Percentiles rank a stretch among this genome's conserved stretches.
Evolutionary conservation across 2,329 filamentous ascomycete species (phyloP).

Genomic region (Cytospora paraplurivora): DNA sequence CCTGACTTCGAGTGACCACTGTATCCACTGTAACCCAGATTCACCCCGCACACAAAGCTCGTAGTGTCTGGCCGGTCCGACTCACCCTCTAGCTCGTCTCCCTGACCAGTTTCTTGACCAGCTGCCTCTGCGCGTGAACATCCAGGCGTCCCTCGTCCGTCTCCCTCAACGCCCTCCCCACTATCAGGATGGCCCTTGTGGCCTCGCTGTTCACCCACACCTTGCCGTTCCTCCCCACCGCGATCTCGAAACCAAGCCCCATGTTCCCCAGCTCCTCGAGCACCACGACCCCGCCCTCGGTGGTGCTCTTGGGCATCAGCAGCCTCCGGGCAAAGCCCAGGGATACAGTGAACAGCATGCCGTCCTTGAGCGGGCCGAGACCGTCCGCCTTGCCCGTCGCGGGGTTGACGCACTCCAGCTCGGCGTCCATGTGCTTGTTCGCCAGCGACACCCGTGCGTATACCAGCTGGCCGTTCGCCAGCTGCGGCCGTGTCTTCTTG

Average conservation of each 20-base stretch:
- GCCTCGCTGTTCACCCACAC: constrained; percentile 87
- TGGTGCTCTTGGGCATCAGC: constrained; percentile 64
- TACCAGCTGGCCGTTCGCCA: constrained; percentile 74
- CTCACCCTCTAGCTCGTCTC: constrained; percentile 46
- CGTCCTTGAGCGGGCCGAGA: constrained; percentile 77
- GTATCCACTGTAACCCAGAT: not conserved
- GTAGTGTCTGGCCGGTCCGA: not conserved
- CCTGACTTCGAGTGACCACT: not conserved
- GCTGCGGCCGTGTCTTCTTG: constrained; percentile 85
- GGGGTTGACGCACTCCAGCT: constrained; percentile 86
- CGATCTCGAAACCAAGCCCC: constrained; percentile 88
- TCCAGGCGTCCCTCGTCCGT: constrained; percentile 70
- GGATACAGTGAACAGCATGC: constrained; percentile 84
- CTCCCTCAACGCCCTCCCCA: constrained; percentile 76
- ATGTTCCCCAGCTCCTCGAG: constrained; percentile 76
- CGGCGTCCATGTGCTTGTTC: constrained; percentile 77
- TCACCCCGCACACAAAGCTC: not conserved
- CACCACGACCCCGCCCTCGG: constrained; percentile 68
- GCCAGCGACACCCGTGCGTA: constrained; percentile 83
- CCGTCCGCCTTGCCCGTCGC: constrained; percentile 88
- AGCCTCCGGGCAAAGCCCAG: constrained; percentile 79
- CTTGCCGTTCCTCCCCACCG: constrained; percentile 87
- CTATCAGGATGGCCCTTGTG: constrained; percentile 70
- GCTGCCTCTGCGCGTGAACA: constrained; percentile 68
- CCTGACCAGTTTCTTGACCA: constrained; percentile 68